Percentiles rank a stretch among this genome's conserved stretches.
Evolutionary conservation across 768 basidiomycete genomes (phyloP).

Genomic region (Boletus rubescentipes): DNA sequence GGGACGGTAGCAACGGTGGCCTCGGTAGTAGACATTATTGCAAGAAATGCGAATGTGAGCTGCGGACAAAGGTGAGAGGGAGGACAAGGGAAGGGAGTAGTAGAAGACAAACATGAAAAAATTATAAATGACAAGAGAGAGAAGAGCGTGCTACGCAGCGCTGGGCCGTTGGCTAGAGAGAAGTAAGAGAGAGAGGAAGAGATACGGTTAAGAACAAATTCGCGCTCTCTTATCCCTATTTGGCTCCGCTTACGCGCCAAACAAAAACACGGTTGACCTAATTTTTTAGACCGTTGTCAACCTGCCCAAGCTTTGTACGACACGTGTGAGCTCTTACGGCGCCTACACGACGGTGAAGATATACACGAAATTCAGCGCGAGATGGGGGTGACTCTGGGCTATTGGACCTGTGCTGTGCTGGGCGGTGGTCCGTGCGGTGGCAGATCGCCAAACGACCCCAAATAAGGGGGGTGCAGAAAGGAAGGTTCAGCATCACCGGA

Average conservation of each 20-base stretch:
- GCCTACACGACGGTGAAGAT: not conserved
- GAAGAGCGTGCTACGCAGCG: conserved; percentile 58
- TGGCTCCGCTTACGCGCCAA: conserved; percentile 41
- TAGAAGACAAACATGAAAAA: conserved; percentile 44
- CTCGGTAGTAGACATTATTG: conserved; percentile 85
- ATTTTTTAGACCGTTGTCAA: conserved; percentile 19
- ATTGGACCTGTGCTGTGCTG: not conserved
- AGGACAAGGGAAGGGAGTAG: not conserved
- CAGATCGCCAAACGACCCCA: conserved; percentile 22
- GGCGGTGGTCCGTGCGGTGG: conserved; percentile 31
- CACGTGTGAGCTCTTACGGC: conserved; percentile 7
- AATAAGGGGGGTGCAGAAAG: conserved; percentile 9
- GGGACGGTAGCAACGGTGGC: conserved; percentile 45
- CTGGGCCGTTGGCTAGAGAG: conserved; percentile 51
- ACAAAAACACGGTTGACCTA: conserved; percentile 38
- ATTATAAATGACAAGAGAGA: conserved; percentile 60
- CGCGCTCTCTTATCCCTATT: conserved; percentile 42
- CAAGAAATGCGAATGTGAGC: conserved; percentile 55
- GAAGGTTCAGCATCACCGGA: conserved; percentile 22
- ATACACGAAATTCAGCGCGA: not conserved
- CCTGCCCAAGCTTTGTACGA: conserved; percentile 6
- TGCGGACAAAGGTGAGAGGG: conserved; percentile 26
- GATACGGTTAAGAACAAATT: conserved; percentile 38
- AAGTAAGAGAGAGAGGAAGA: conserved; percentile 58
- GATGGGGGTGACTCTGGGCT: not conserved